Percentiles rank a stretch among this genome's conserved stretches.
Evolutionary conservation across 495 filamentous ascomycete genomes (phyloP).

Genomic region (Neurospora hispaniola): DNA sequence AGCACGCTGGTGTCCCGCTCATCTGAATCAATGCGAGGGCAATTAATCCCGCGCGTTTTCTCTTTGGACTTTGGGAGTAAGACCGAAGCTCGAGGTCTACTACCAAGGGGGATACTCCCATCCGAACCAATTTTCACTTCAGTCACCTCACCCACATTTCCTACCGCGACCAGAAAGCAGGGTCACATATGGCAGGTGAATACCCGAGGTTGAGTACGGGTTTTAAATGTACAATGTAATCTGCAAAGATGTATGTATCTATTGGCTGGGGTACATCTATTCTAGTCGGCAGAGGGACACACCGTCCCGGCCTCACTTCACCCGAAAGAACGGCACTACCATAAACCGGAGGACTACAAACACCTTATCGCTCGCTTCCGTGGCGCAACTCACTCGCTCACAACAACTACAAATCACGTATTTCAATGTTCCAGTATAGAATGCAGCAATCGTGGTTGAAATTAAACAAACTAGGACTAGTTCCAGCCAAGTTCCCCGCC

Average conservation of each 20-base stretch:
- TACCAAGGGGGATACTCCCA: not conserved
- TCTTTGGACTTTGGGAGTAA: not conserved
- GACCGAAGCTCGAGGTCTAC: not conserved
- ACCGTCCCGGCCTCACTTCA: not conserved
- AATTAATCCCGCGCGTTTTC: too few relatives aligned
- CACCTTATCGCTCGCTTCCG: not conserved
- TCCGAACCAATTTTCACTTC: not conserved
- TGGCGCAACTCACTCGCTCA: not conserved
- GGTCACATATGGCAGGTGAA: not conserved
- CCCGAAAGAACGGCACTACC: too few relatives aligned
- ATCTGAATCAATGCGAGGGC: too few relatives aligned
- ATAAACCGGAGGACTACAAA: not conserved
- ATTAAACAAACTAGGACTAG: not conserved
- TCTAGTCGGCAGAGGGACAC: too few relatives aligned
- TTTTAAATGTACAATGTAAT: not conserved
- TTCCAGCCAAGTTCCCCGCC: not conserved
- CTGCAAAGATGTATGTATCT: not conserved
- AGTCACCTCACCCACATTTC: not conserved
- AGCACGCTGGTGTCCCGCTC: not conserved
- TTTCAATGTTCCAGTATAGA: not conserved
- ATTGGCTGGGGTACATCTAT: not conserved
- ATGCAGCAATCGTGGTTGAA: not conserved
- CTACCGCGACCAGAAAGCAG: not conserved
- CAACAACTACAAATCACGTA: not conserved
- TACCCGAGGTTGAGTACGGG: not conserved